Conservation (phyloP, 371 early-diverging fungal genomes). For the Fennellomyces sp. region DNA sequence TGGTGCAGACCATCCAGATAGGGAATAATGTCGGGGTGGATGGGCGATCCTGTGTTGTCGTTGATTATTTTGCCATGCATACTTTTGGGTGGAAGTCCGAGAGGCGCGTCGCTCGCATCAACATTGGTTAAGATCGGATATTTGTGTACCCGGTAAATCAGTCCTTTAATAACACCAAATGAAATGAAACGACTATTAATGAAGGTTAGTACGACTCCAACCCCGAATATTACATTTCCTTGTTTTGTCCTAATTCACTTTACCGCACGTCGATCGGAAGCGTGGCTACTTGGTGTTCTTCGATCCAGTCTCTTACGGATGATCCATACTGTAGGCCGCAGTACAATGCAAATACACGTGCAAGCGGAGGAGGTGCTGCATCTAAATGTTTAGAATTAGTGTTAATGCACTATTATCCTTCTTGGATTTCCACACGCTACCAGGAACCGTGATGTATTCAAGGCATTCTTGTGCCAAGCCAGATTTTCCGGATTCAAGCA, state of each 20-base stretch:
- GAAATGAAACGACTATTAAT: constrained; percentile 73
- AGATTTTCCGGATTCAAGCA: constrained; percentile 60
- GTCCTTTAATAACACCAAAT: constrained; percentile 81
- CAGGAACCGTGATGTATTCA: constrained; percentile 63
- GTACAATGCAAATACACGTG: constrained; percentile 73
- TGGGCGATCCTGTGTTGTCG: constrained; percentile 33
- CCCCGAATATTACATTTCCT: neutral
- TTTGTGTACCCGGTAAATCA: constrained; percentile 81
- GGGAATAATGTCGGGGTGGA: constrained; percentile 47
- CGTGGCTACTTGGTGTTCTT: constrained; percentile 64
- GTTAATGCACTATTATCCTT: neutral
- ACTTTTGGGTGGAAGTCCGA: constrained; percentile 15
- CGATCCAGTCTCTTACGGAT: constrained; percentile 77
- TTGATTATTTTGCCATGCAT: constrained; percentile 29
- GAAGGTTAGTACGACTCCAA: neutral
- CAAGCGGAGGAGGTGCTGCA: constrained; percentile 56
- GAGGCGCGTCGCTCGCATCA: constrained; percentile 1
- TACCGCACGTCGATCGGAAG: constrained; percentile 80
- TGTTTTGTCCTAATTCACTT: neutral
- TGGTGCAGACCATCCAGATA: constrained; percentile 72
- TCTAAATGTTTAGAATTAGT: constrained; percentile 16
- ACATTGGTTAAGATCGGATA: constrained; percentile 67
- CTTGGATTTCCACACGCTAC: constrained; percentile 30
- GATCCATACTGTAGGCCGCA: constrained; percentile 74
- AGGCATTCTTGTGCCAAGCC: constrained; percentile 70